Percentiles rank a stretch among this genome's conserved stretches.
phyloP scores from a whole-genome alignment of 2,329 filamentous ascomycete genomes.

The Clonostachys sp. region DNA sequence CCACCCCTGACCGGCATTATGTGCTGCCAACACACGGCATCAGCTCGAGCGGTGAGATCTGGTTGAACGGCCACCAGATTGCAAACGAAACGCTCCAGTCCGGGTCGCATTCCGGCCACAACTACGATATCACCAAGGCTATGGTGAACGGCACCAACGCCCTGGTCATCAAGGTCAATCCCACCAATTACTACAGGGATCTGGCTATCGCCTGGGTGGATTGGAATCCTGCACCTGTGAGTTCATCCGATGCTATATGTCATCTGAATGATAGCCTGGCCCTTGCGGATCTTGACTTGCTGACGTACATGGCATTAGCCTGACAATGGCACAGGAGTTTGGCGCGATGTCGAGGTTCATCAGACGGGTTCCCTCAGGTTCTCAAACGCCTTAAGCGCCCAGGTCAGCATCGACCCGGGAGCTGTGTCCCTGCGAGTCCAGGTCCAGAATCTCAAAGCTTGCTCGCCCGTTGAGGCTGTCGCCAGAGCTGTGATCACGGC shows the following conservation, averaged over 20 bases:
- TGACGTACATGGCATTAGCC: constrained; percentile 11
- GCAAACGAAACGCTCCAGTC: constrained; percentile 41
- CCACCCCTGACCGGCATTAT: constrained; percentile 26
- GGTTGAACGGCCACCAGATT: constrained; percentile 49
- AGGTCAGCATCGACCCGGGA: constrained; percentile 32
- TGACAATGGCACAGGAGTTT: constrained; percentile 60
- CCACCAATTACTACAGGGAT: constrained; percentile 55
- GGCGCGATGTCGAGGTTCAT: constrained; percentile 52
- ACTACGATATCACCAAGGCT: constrained; percentile 46
- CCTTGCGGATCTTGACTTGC: not conserved
- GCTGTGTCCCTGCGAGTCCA: constrained; percentile 29
- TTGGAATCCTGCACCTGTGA: constrained; percentile 46
- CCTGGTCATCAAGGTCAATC: constrained; percentile 47
- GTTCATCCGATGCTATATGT: not conserved
- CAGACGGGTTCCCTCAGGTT: constrained; percentile 40
- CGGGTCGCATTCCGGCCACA: constrained; percentile 52
- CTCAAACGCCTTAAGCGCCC: constrained; percentile 33
- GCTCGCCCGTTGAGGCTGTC: constrained; percentile 25
- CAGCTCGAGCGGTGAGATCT: constrained; percentile 55
- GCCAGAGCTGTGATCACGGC: constrained; percentile 26
- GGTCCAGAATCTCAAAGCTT: constrained; percentile 31
- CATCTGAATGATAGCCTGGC: not conserved
- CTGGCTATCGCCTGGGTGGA: constrained; percentile 57
- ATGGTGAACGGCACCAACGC: constrained; percentile 37
- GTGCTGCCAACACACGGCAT: constrained; percentile 55